Conservation (phyloP, 192 early-diverging fungal genomes). For the Nowakowskiella sp. region DNA sequence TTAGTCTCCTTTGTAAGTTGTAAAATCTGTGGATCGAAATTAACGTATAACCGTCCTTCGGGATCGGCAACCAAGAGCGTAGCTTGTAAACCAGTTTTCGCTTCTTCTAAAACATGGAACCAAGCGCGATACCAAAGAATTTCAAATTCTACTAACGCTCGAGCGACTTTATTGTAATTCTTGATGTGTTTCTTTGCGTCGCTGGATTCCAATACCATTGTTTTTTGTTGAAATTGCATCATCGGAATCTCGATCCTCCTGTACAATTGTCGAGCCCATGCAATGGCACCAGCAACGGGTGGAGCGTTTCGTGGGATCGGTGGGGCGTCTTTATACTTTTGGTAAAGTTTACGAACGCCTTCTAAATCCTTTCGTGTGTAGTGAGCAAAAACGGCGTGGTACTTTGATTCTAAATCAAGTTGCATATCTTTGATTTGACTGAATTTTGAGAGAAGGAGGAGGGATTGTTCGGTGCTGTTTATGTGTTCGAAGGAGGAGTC, state of each 20-base stretch:
- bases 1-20: slow-evolving; percentile 58
- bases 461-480: slow-evolving; percentile 52
- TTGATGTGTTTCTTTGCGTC: slow-evolving; percentile 59
- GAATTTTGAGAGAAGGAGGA: slow-evolving; percentile 47
- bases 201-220: slow-evolving; percentile 41
- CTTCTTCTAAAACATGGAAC: slow-evolving; percentile 50
- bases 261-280: slow-evolving; percentile 56
- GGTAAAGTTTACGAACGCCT: slow-evolving; percentile 56
- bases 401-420: slow-evolving; percentile 58
- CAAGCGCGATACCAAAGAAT: slow-evolving; percentile 51
- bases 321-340: slow-evolving; percentile 50
- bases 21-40: slow-evolving; percentile 53
- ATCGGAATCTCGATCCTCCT: slow-evolving; percentile 53
- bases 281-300: slow-evolving; percentile 52
- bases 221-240: slow-evolving; percentile 46
- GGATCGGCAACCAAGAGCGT: slow-evolving; percentile 49
- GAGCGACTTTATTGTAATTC: slow-evolving; percentile 60
- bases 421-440: slow-evolving; percentile 57
- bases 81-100: slow-evolving; percentile 55
- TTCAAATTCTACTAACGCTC: slow-evolving; percentile 57
- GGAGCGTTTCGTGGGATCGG: slow-evolving; percentile 56
- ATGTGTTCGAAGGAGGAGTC: slow-evolving; percentile 56
- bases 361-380: slow-evolving; percentile 53
- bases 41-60: slow-evolving; percentile 47
- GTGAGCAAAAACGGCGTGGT: slow-evolving; percentile 54